phyloP scores from a whole-genome alignment of 805 yeast species.

The Debaryomyces tyrocola region DNA sequence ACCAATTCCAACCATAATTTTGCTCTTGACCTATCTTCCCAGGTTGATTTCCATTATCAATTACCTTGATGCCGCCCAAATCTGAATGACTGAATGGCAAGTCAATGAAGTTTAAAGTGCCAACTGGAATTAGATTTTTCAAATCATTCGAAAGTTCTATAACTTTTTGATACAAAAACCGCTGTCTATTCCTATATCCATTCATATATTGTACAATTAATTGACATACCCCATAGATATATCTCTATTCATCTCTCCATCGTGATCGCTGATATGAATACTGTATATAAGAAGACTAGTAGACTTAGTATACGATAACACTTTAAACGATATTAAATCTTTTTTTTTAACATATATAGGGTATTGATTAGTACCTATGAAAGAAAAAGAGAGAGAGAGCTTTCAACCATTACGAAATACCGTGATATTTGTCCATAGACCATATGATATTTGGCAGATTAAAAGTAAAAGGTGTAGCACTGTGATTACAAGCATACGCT shows the following conservation, averaged over 20 bases:
- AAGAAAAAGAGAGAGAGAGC: no score
- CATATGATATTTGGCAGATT: no score
- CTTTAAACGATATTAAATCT: no score
- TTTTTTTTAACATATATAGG: no score
- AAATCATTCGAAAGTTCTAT: constrained; percentile 41
- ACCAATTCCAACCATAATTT: constrained; percentile 53
- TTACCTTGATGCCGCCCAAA: constrained; percentile 20
- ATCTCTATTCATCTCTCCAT: not conserved
- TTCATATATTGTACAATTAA: not conserved
- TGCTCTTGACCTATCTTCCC: not conserved
- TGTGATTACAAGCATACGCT: no score
- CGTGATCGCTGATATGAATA: not conserved
- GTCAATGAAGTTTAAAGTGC: constrained; percentile 45
- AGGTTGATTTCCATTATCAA: constrained; percentile 17
- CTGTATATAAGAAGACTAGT: not conserved
- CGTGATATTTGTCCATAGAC: no score
- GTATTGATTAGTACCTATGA: no score
- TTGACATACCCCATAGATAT: no score
- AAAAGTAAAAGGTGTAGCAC: no score
- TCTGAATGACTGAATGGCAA: constrained; percentile 41
- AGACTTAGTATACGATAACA: not conserved
- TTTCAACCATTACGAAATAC: no score
- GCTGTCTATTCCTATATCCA: not conserved
- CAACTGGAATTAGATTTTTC: constrained; percentile 43
- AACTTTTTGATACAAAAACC: constrained; percentile 39